phyloP scores from a whole-genome alignment of 176 grass and related monocot species.

The Typha latifolia region DNA sequence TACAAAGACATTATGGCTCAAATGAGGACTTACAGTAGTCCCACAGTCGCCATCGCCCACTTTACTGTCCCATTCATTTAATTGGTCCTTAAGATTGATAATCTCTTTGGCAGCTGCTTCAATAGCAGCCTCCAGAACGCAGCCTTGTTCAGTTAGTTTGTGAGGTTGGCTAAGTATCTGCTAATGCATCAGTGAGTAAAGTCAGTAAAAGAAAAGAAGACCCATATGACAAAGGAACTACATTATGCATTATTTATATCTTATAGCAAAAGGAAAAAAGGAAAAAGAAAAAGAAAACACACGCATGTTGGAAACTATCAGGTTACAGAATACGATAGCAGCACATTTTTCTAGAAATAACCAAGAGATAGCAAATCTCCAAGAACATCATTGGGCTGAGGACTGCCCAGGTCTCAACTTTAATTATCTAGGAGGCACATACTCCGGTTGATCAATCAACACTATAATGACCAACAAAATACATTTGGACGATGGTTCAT shows the following conservation, averaged over 20 bases:
- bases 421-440: too few species aligned
- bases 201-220: not conserved
- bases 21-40: slow-evolving; percentile 59
- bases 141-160: slow-evolving; percentile 64
- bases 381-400: too few species aligned
- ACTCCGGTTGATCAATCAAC: too few species aligned
- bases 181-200: not conserved
- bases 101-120: slow-evolving; percentile 71
- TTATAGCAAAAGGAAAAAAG: slow-evolving; percentile 2
- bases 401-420: too few species aligned
- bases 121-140: slow-evolving; percentile 71
- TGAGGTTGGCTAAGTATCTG: slow-evolving; percentile 54
- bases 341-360: too few species aligned
- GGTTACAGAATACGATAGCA: too few species aligned
- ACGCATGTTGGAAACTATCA: too few species aligned
- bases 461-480: too few species aligned
- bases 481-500: too few species aligned
- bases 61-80: slow-evolving; percentile 99
- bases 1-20: slow-evolving; percentile 5
- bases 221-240: not conserved
- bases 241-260: slow-evolving; percentile 9
- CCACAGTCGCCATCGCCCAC: slow-evolving; percentile 98
- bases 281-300: not conserved
- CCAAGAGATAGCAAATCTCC: too few species aligned
- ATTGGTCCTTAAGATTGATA: slow-evolving; percentile 54